A percentile compares a stretch with the other conserved stretches of the same genome.
Evolutionary conservation across 2,329 filamentous ascomycete genomes (phyloP).

Genomic region (Metarhizium album): DNA sequence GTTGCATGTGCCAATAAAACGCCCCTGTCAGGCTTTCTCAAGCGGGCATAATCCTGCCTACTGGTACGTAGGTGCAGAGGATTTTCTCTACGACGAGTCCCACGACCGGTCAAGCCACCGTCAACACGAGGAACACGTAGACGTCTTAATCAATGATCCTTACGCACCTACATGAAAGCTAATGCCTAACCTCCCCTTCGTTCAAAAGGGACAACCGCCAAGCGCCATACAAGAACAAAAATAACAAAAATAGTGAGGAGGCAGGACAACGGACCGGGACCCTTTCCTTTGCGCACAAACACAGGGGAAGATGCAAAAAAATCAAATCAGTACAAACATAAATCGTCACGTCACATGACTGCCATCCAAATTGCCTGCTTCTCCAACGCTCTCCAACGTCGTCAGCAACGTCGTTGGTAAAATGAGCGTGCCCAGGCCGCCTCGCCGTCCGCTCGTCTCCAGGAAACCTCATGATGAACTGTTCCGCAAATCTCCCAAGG

Average conservation of each 20-base stretch:
- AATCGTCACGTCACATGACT: not conserved
- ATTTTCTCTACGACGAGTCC: not conserved
- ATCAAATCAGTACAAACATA: not conserved
- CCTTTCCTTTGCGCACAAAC: not conserved
- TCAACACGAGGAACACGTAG: not conserved
- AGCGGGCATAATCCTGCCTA: conserved; percentile 3
- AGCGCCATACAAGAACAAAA: not conserved
- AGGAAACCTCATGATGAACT: not conserved
- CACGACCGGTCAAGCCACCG: not conserved
- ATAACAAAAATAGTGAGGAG: not conserved
- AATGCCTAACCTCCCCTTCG: not conserved
- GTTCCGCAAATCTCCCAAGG: not conserved
- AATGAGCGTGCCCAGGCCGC: not conserved
- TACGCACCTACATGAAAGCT: not conserved
- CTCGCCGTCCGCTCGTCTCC: not conserved
- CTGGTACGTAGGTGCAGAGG: not conserved
- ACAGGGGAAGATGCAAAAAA: not conserved
- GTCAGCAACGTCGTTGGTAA: not conserved
- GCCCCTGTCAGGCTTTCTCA: not conserved
- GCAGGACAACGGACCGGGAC: not conserved
- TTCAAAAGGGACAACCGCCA: not conserved
- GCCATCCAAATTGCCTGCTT: not conserved
- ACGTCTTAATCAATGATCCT: not conserved
- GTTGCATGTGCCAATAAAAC: not conserved
- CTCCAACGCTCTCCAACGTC: not conserved